These are phyloP conservation scores for Acanthochlamys bracteata DNA, from an alignment of 106 monocot species.

Conservation along the genomic window DNA sequence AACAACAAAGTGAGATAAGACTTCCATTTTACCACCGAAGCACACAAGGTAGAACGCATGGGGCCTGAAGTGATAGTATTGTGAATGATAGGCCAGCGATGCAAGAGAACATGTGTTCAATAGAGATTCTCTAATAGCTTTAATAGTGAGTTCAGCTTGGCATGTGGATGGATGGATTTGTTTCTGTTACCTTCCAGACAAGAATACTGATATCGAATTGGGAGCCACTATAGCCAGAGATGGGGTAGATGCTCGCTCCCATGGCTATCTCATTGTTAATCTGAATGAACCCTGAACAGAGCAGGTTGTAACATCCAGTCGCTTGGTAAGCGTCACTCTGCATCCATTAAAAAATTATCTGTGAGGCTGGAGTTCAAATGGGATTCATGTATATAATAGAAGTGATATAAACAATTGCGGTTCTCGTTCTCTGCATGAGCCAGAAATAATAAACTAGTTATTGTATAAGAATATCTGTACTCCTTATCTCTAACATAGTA, in stretches of 20 bases:
- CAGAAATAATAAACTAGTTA: too few species aligned
- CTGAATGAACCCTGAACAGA: slow-evolving; percentile 83
- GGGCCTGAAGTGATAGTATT: neutral
- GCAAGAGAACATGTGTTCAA: slow-evolving; percentile 12
- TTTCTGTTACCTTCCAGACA: slow-evolving; percentile 58
- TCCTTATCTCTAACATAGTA: neutral
- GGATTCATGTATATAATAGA: too few species aligned
- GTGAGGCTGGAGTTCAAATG: too few species aligned
- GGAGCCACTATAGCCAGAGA: slow-evolving; percentile 48
- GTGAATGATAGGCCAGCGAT: neutral
- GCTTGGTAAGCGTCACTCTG: slow-evolving; percentile 89
- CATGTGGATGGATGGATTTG: neutral
- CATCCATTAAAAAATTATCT: neutral
- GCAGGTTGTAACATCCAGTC: slow-evolving; percentile 82
- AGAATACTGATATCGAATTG: slow-evolving; percentile 81
- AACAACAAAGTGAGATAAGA: neutral
- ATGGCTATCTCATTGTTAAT: slow-evolving; percentile 76
- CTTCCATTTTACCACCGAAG: neutral
- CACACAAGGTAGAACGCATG: neutral
- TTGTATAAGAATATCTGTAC: too few species aligned
- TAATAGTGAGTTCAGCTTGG: slow-evolving; percentile 1
- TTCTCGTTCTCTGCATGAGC: too few species aligned
- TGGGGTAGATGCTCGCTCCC: slow-evolving; percentile 74
- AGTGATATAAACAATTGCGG: too few species aligned
- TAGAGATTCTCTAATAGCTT: slow-evolving; percentile 26